A percentile compares a stretch with the other conserved stretches of the same genome.
Conservation (phyloP, 306 rosid genomes). For the Rosa multiflora region DNA sequence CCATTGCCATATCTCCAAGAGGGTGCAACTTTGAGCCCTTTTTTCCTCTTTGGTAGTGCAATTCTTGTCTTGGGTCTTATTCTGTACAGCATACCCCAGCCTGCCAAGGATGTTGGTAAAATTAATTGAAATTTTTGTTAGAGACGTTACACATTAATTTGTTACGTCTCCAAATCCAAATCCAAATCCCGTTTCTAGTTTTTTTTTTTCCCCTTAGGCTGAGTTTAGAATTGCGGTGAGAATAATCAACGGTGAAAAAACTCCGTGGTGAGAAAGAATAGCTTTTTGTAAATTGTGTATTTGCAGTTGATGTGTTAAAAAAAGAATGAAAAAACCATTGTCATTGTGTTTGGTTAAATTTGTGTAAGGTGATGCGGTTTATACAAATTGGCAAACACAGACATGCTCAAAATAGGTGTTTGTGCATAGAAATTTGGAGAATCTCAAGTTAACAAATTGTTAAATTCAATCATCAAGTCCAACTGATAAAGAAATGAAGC, state of each 20-base stretch:
- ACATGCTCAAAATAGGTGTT: neutral
- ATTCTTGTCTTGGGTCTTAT: constrained; percentile 76
- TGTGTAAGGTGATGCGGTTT: neutral
- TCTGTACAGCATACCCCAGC: constrained; percentile 52
- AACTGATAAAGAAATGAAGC: neutral
- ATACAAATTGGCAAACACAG: no score
- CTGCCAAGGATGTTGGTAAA: constrained; percentile 36
- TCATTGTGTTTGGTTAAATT: neutral
- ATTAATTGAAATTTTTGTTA: neutral
- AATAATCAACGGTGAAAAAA: neutral
- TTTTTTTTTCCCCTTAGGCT: neutral
- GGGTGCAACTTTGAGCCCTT: constrained; percentile 67
- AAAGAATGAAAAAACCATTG: neutral
- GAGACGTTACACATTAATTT: neutral
- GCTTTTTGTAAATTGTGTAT: neutral
- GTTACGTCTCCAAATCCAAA: neutral
- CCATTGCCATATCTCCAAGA: constrained; percentile 79
- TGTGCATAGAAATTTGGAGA: neutral
- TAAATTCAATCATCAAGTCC: no score
- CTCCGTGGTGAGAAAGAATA: neutral
- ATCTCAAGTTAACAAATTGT: neutral
- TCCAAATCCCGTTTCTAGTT: neutral
- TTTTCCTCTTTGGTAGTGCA: constrained; percentile 65
- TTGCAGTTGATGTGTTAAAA: neutral
- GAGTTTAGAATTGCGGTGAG: neutral